A percentile compares a stretch with the other conserved stretches of the same genome.
phyloP scores from a whole-genome alignment of 148 eudicot genomes.

The Drosera capensis region DNA sequence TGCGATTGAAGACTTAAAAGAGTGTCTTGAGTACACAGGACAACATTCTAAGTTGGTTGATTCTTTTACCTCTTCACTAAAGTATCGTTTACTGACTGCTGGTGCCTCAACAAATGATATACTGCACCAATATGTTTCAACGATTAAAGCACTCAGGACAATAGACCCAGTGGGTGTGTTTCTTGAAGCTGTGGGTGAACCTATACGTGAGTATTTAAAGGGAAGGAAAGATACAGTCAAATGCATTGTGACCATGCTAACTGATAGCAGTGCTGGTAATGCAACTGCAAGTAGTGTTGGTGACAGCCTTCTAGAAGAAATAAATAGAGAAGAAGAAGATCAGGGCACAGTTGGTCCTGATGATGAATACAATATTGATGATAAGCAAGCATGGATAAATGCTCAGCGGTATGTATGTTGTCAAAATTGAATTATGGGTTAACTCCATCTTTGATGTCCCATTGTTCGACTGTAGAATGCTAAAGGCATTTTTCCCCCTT shows the following conservation, averaged over 20 bases:
- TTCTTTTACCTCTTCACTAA: conserved; percentile 75
- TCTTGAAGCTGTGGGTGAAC: conserved; percentile 98
- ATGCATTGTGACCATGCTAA: conserved; percentile 96
- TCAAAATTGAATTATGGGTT: background rate
- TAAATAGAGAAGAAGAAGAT: conserved; percentile 92
- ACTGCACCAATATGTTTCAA: conserved; percentile 91
- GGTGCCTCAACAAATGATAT: conserved; percentile 98
- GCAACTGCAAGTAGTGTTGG: conserved; percentile 54
- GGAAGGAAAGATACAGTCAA: conserved; percentile 96
- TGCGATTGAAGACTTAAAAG: conserved; percentile 90
- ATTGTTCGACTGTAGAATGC: no score
- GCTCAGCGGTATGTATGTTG: conserved; percentile 50
- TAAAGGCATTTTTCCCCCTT: no score
- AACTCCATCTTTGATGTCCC: no score
- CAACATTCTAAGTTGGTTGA: conserved; percentile 95
- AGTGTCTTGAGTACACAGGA: conserved; percentile 94
- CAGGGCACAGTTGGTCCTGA: conserved; percentile 53
- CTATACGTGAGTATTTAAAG: conserved; percentile 80
- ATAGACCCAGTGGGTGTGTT: conserved; percentile 92
- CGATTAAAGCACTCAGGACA: conserved; percentile 90
- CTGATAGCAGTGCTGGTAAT: conserved; percentile 88
- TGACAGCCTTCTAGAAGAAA: conserved; percentile 97
- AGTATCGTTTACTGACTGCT: conserved; percentile 76
- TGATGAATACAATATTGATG: conserved; percentile 65
- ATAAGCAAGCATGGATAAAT: conserved; percentile 88